Conservation (phyloP, 805 yeast genomes). For the Blastobotrys robertii region DNA sequence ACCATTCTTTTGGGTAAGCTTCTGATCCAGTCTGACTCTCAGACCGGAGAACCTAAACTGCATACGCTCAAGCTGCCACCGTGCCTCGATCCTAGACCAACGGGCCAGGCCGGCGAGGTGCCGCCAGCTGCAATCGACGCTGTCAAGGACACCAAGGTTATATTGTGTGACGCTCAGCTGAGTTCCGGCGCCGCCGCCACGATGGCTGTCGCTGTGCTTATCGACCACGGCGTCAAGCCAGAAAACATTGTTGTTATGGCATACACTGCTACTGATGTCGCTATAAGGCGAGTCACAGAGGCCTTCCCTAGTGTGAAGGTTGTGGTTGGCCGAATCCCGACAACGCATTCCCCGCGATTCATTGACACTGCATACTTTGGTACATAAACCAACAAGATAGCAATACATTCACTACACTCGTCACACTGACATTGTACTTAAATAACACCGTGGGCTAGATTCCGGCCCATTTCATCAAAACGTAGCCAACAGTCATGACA, state of each 20-base stretch:
- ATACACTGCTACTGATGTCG: conserved; percentile 70
- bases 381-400: conserved; percentile 32
- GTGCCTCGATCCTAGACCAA: conserved; percentile 15
- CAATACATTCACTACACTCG: not conserved
- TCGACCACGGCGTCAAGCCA: conserved; percentile 66
- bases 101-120: conserved; percentile 6
- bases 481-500: conserved; percentile 71
- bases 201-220: conserved; percentile 82
- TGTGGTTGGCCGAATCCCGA: conserved; percentile 51
- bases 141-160: conserved; percentile 31
- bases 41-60: conserved; percentile 89
- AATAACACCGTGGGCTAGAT: conserved; percentile 25
- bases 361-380: conserved; percentile 76
- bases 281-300: conserved; percentile 57
- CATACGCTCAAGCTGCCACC: conserved; percentile 72
- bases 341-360: conserved; percentile 55
- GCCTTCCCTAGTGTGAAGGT: conserved; percentile 66
- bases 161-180: conserved; percentile 78
- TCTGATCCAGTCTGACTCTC: conserved; percentile 76
- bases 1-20: conserved; percentile 74
- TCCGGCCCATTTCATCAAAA: conserved; percentile 51
- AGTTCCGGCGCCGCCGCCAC: conserved; percentile 89
- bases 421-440: not conserved
- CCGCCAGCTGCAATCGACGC: conserved; percentile 9
- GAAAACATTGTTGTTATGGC: conserved; percentile 58